Percentiles rank a stretch among this genome's conserved stretches.
phyloP scores from a whole-genome alignment of 495 filamentous ascomycete species.

The Aspergillus hancockii region DNA sequence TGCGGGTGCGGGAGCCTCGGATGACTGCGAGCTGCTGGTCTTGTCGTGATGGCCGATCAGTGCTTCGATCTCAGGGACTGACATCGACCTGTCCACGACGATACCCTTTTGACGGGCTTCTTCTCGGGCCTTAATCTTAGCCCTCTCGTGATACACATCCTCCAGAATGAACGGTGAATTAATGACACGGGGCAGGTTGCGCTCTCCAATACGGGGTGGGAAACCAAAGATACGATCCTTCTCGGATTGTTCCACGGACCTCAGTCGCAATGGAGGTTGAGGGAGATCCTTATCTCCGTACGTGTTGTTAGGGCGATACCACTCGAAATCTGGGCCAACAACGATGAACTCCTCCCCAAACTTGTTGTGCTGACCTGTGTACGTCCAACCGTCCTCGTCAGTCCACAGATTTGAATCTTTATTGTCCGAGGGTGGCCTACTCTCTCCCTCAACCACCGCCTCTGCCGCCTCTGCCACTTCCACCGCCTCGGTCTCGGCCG shows the following conservation, averaged over 20 bases:
- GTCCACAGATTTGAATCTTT: conserved; percentile 20
- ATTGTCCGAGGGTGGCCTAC: conserved; percentile 22
- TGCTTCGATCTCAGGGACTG: conserved; percentile 14
- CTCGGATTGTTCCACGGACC: conserved; percentile 29
- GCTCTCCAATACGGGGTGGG: conserved; percentile 41
- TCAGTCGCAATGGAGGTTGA: conserved; percentile 33
- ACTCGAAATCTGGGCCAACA: conserved; percentile 24
- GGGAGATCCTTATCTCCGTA: conserved; percentile 33
- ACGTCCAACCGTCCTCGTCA: conserved; percentile 34
- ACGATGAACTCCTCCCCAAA: conserved; percentile 37
- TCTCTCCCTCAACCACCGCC: conserved; percentile 4
- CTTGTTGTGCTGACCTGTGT: conserved; percentile 37
- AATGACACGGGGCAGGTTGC: conserved; percentile 33
- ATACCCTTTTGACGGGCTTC: conserved; percentile 21
- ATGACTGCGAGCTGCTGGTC: conserved; percentile 1
- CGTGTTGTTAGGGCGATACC: conserved; percentile 31
- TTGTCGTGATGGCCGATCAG: conserved; percentile 19
- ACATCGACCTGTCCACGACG: conserved; percentile 15
- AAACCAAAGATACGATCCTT: conserved; percentile 37
- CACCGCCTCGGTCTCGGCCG: not conserved
- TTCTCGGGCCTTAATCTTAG: conserved; percentile 23
- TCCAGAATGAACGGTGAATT: conserved; percentile 20
- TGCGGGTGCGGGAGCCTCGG: not conserved
- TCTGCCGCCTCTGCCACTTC: not conserved
- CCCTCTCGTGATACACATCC: conserved; percentile 20